Evolutionary conservation across 495 filamentous ascomycete species (phyloP), one percentile per base, ranked within the genome.

Genomic region (Lophiotrema nucula): DNA sequence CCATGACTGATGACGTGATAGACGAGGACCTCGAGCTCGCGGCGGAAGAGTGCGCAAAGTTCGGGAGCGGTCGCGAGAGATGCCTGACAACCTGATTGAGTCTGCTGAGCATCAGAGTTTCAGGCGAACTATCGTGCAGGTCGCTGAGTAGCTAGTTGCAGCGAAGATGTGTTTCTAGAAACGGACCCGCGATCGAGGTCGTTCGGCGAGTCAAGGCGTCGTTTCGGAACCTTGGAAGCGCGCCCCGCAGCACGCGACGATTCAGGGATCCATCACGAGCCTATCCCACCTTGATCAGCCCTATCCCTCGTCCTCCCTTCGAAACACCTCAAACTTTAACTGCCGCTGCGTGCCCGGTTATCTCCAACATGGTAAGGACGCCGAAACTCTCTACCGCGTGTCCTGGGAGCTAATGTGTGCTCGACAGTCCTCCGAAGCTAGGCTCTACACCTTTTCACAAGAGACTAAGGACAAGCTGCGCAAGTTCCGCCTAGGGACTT

Each of bases 401-500:
- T 47, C 26, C 13, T 8, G 31, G 21, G 15, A 18, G 42, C 56
- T 60, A 44, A 58, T 47, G 25, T 3, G 38, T 19, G 10, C 47
- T 4, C 47, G 31, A 15, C 62, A 82, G 83, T 75, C 88, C 65
- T 93, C 90, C 64, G 92, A 97, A 77, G 81, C 89, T 48, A 81
- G 93, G 54, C 80, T 98, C 63, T 98, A 97, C 74, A 86, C 92
- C 23, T 95, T 97, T 82, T 92, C 89, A 27, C 79, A 84, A 41
- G 88, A 91, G 72, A 96, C 89, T 23, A 89, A 83, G 73, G 85
- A 88, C 63, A 83, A 88, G 69, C 81, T 98, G 53, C 85, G 88
- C 68, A 96, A 96, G 71, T 97, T 98, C 76, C 88, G 93, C 33
- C 78, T 98, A 10, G 81, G 85, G 11, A 97, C 93, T 5, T 96